Percentiles rank a stretch among this genome's conserved stretches.
Conservation (phyloP, 1,284 basidiomycete species). For the Leccinum subatratum region DNA sequence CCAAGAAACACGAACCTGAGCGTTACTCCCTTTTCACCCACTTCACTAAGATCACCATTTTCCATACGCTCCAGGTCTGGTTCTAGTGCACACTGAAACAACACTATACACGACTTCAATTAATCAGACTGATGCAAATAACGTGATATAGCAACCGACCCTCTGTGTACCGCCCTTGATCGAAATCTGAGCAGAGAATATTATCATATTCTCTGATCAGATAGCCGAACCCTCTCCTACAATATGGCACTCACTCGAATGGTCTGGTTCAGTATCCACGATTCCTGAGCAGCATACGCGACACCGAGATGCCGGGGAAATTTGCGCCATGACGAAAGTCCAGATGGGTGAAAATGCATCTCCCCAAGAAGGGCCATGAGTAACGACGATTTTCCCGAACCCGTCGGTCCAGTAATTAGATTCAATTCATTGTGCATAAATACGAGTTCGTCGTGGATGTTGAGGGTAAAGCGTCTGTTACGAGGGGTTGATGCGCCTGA, state of each 20-base stretch:
- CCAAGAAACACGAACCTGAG: constrained; percentile 17
- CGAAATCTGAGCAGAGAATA: constrained; percentile 12
- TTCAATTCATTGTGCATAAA: constrained; percentile 60
- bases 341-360: constrained; percentile 13
- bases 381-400: constrained; percentile 48
- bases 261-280: constrained; percentile 56
- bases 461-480: constrained; percentile 41
- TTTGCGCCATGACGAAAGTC: constrained; percentile 41
- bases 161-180: constrained; percentile 12
- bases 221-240: constrained; percentile 24
- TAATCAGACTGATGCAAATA: background rate
- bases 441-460: constrained; percentile 47
- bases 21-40: constrained; percentile 32
- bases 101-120: constrained; percentile 33
- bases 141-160: constrained; percentile 1
- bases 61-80: constrained; percentile 55
- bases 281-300: constrained; percentile 61
- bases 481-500: constrained; percentile 17
- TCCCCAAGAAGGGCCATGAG: constrained; percentile 54
- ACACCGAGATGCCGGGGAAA: constrained; percentile 55
- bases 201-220: constrained; percentile 8
- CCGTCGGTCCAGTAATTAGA: constrained; percentile 61
- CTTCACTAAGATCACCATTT: constrained; percentile 46
- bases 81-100: constrained; percentile 54
- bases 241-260: constrained; percentile 33